phyloP scores from a whole-genome alignment of 345 rosid genomes.

The Pistacia vera region DNA sequence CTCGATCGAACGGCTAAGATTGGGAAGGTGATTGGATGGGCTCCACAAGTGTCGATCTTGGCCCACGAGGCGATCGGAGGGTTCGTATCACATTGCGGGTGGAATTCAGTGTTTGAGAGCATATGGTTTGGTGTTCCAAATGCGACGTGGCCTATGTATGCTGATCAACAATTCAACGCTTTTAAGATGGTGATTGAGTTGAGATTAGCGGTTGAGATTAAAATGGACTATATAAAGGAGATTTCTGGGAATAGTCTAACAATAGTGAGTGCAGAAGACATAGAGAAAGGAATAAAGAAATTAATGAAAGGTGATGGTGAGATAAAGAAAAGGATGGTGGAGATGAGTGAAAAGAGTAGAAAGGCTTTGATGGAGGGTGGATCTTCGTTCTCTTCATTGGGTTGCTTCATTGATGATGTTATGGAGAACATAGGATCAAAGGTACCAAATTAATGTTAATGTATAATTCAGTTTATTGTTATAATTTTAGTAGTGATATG shows the following conservation, averaged over 20 bases:
- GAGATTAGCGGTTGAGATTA: slow-evolving; percentile 44
- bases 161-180: slow-evolving; percentile 59
- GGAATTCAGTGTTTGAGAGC: slow-evolving; percentile 63
- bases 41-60: slow-evolving; percentile 38
- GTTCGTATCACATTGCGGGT: slow-evolving; percentile 66
- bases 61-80: slow-evolving; percentile 45
- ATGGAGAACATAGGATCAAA: background rate
- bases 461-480: too few species aligned
- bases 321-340: slow-evolving; percentile 31
- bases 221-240: slow-evolving; percentile 30
- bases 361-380: slow-evolving; percentile 50
- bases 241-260: background rate
- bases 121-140: slow-evolving; percentile 55
- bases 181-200: slow-evolving; percentile 44
- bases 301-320: slow-evolving; percentile 40
- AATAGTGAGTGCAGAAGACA: slow-evolving; percentile 35
- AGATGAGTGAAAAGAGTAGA: slow-evolving; percentile 30
- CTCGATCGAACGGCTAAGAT: slow-evolving; percentile 37
- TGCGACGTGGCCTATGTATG: slow-evolving; percentile 54
- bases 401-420: slow-evolving; percentile 35
- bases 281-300: slow-evolving; percentile 38
- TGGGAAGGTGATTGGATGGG: slow-evolving; percentile 60
- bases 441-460: too few species aligned
- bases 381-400: slow-evolving; percentile 37
- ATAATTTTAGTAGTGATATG: too few species aligned